Percentiles rank a stretch among this genome's conserved stretches.
phyloP scores from a whole-genome alignment of 208 protist species.

The Trypanosoma avium region DNA sequence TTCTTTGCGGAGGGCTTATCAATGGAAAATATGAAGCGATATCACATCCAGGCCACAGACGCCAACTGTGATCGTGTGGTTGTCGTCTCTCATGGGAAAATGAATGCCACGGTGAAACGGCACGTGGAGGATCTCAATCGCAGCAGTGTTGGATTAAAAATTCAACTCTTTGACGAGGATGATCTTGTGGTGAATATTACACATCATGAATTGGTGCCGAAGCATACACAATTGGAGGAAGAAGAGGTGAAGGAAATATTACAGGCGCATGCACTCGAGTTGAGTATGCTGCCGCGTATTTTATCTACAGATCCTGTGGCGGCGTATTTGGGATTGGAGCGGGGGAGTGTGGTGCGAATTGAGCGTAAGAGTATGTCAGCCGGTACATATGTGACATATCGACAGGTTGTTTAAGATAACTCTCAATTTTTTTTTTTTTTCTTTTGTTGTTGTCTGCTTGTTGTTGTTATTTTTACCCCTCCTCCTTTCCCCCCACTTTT shows the following conservation, averaged over 20 bases:
- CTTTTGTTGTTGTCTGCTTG: too few species aligned
- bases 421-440: too few species aligned
- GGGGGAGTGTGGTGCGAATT: constrained; percentile 96
- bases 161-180: constrained; percentile 95
- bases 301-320: constrained; percentile 95
- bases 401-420: constrained; percentile 90
- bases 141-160: constrained; percentile 49
- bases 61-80: constrained; percentile 66
- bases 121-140: constrained; percentile 74
- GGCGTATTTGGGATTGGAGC: constrained; percentile 93
- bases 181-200: constrained; percentile 98
- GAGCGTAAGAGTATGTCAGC: constrained; percentile 96
- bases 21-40: constrained; percentile 63
- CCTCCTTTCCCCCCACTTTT: too few species aligned
- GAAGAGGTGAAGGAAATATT: constrained; percentile 90
- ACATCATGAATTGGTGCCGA: constrained; percentile 96
- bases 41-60: constrained; percentile 39
- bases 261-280: constrained; percentile 90
- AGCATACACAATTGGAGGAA: constrained; percentile 90
- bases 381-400: constrained; percentile 98
- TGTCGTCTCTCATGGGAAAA: constrained; percentile 55
- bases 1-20: constrained; percentile 70
- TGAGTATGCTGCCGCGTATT: constrained; percentile 96
- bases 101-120: constrained; percentile 71
- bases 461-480: too few species aligned